Evolutionary conservation across 108 stramenopile species (phyloP).

Genomic region (Mediolabrus comicus): DNA sequence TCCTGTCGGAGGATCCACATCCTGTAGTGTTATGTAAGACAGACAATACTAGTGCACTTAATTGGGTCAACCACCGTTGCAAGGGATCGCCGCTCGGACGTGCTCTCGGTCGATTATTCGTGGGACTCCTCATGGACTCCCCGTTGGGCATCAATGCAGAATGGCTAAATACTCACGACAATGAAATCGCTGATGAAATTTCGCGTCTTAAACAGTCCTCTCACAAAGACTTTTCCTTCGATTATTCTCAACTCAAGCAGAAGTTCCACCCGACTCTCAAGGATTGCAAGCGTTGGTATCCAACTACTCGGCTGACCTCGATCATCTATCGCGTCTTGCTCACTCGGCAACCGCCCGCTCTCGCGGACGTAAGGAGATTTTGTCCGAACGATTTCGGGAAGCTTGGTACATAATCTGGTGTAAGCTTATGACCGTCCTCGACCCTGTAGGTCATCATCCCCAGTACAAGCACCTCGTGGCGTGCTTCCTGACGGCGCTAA

Average conservation of each 20-base stretch:
- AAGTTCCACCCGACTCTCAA: neutral
- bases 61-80: conserved; percentile 10
- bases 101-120: conserved; percentile 10
- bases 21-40: neutral
- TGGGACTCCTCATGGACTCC: conserved; percentile 6
- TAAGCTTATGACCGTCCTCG: too few species aligned
- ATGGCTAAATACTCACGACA: conserved; percentile 5
- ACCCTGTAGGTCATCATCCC: too few species aligned
- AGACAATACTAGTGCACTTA: conserved; percentile 7
- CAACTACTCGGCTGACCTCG: neutral
- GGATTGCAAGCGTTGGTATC: conserved; percentile 1
- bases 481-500: neutral
- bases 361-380: neutral
- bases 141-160: conserved; percentile 12
- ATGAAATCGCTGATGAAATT: conserved; percentile 28
- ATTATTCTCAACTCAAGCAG: conserved; percentile 22
- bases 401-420: neutral
- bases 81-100: conserved; percentile 6
- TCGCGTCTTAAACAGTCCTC: conserved; percentile 13
- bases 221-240: neutral
- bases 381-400: neutral
- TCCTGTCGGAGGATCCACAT: neutral
- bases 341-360: neutral
- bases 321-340: neutral
- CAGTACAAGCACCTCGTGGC: too few species aligned